phyloP scores from a whole-genome alignment of 352 stramenopile species.

The Phytophthora meadii region DNA sequence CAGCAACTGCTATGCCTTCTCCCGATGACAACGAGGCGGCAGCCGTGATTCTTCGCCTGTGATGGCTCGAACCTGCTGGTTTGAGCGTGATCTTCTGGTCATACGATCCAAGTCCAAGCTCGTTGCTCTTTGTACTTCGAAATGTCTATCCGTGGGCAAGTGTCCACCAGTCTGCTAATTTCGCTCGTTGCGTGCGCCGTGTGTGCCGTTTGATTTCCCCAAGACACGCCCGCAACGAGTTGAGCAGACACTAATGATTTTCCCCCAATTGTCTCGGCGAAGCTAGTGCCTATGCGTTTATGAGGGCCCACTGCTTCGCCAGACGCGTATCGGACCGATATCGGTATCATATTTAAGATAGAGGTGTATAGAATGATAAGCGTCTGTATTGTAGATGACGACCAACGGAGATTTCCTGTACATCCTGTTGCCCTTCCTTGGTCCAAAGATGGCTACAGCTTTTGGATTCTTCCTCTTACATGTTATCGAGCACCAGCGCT shows the following conservation, averaged over 20 bases:
- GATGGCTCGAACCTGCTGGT: slow-evolving; percentile 4
- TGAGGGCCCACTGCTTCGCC: slow-evolving; percentile 3
- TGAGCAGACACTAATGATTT: slow-evolving; percentile 42
- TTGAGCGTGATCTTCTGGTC: not conserved
- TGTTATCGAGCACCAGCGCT: slow-evolving; percentile 24
- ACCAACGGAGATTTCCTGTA: too few species aligned
- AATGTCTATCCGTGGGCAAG: slow-evolving; percentile 23
- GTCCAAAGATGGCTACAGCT: too few species aligned
- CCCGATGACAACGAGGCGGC: slow-evolving; percentile 15
- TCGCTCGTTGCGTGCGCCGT: slow-evolving; percentile 26
- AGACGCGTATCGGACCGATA: slow-evolving; percentile 20
- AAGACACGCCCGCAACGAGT: slow-evolving; percentile 21
- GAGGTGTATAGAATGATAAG: slow-evolving; percentile 18
- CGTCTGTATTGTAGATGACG: slow-evolving; percentile 25
- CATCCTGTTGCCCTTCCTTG: too few species aligned
- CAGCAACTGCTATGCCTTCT: slow-evolving; percentile 14
- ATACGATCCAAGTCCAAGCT: slow-evolving; percentile 10
- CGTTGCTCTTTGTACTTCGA: slow-evolving; percentile 11
- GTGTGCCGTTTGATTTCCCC: slow-evolving; percentile 9
- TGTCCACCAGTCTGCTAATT: slow-evolving; percentile 29
- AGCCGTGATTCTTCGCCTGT: slow-evolving; percentile 36
- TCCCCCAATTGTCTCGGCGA: slow-evolving; percentile 17
- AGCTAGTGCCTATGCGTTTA: not conserved
- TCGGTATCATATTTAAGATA: slow-evolving; percentile 23
- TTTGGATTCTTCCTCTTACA: too few species aligned